phyloP scores from a whole-genome alignment of 2,329 filamentous ascomycete species.

The Ophiostoma ips region DNA sequence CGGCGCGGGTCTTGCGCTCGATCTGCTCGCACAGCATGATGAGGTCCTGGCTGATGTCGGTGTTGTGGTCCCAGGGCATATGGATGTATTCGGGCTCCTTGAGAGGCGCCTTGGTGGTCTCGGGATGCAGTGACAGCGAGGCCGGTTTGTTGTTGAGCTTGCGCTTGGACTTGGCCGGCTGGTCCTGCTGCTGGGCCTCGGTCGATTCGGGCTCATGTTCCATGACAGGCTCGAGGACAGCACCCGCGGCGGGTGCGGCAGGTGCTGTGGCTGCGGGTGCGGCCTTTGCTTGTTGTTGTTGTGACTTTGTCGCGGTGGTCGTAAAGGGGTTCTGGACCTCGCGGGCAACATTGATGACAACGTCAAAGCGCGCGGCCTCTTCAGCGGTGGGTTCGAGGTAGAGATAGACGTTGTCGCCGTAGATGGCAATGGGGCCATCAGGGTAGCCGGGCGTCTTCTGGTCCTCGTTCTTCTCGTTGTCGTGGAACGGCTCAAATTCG shows the following conservation, averaged over 20 bases:
- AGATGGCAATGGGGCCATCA: constrained; percentile 69
- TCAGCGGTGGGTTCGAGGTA: constrained; percentile 70
- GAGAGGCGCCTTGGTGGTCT: constrained; percentile 38
- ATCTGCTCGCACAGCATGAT: constrained; percentile 64
- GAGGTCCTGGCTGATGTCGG: constrained; percentile 66
- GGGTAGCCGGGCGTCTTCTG: constrained; percentile 74
- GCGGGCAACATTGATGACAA: constrained; percentile 72
- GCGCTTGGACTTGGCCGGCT: background rate
- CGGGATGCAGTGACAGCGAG: constrained; percentile 25
- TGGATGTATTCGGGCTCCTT: constrained; percentile 70
- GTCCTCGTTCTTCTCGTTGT: constrained; percentile 61
- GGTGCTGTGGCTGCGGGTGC: no score
- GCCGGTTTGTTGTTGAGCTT: constrained; percentile 2
- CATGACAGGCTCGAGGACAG: constrained; percentile 28
- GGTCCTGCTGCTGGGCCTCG: background rate
- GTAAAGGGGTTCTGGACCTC: constrained; percentile 68
- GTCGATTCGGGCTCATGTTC: constrained; percentile 1
- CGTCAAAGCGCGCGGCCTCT: constrained; percentile 64
- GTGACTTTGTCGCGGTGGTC: constrained; percentile 6
- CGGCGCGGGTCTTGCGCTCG: constrained; percentile 54
- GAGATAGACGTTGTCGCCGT: constrained; percentile 61
- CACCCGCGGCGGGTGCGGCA: constrained; percentile 7
- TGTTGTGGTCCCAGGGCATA: constrained; percentile 80
- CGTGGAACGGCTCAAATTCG: constrained; percentile 46
- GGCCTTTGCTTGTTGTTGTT: background rate